A percentile compares a stretch with the other conserved stretches of the same genome.
Evolutionary conservation across 2,329 filamentous ascomycete genomes (phyloP).

Genomic region (Cordyceps cateniannulata): DNA sequence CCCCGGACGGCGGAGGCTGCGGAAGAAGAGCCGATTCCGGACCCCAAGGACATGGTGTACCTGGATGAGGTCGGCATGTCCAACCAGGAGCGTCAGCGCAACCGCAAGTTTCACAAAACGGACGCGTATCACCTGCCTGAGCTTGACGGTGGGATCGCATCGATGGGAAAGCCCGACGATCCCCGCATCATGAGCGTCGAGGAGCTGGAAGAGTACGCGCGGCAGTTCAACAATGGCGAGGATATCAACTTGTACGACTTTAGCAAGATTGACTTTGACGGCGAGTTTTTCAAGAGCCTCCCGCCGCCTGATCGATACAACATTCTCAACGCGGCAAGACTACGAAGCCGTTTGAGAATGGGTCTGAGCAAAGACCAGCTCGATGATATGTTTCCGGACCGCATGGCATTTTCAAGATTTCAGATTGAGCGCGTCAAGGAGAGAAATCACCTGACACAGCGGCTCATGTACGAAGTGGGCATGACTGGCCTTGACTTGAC

Average conservation of each 20-base stretch:
- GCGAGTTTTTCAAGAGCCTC: constrained; percentile 87
- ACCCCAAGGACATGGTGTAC: constrained; percentile 69
- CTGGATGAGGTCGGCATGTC: constrained; percentile 84
- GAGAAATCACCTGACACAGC: constrained; percentile 88
- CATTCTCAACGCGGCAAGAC: constrained; percentile 86
- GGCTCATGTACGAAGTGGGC: constrained; percentile 88
- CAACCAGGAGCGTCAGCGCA: constrained; percentile 65
- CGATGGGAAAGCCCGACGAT: constrained; percentile 86
- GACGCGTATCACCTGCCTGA: constrained; percentile 95
- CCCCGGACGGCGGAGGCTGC: constrained; percentile 33
- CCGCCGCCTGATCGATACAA: constrained; percentile 92
- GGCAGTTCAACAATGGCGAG: constrained; percentile 86
- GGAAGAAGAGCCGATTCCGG: constrained; percentile 62
- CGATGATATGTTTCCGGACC: constrained; percentile 92
- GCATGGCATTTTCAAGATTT: constrained; percentile 94
- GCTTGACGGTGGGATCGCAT: constrained; percentile 67
- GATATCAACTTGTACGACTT: constrained; percentile 93
- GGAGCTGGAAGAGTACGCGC: constrained; percentile 88
- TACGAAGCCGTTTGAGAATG: constrained; percentile 87
- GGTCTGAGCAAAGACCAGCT: constrained; percentile 94
- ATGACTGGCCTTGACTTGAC: constrained; percentile 74
- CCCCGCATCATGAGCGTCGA: constrained; percentile 94
- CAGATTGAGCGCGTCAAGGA: constrained; percentile 93
- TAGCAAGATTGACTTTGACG: constrained; percentile 96
- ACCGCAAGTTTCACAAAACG: constrained; percentile 77